Base-by-base conservation (phyloP, 179 eudicot genomes). In the Beta macrorhiza region DNA sequence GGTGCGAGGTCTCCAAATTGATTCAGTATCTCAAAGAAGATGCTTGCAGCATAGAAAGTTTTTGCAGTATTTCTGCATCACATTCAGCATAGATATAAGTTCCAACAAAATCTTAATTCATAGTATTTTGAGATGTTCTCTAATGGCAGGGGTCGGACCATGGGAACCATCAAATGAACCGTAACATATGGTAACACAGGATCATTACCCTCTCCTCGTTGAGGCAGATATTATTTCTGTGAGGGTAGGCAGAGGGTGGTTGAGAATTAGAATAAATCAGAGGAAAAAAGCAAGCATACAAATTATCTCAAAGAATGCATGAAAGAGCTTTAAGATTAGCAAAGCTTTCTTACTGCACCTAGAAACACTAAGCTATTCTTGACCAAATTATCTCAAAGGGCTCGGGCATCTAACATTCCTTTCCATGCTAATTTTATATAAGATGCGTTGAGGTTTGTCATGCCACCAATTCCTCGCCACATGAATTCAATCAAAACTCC, bases 41-140 rank as follows among this genome's bases (percentile, higher is more conserved):
- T 91, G 87, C 94, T 93, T 13, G 97, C 98, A 84, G 98, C 97
- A 86, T 93, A 95, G 80, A 95, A 95, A 72, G 97, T 93, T 87
- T 95, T 95, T 56, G 99, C 98, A 29, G 99, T 93, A 85, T 83
- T 92, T 85, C 98, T 93, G 88, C 53, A 80, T 70, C 42, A 77
- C 52, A 77, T 78, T 78, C 32, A 87, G 80, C 69, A 78, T 69
- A 47, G 67, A 56, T 49, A 76, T 42, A 62, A 49, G 22, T 72
- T 65, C 53, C 19, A 22, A 45, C 53, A 22, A 32, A 62, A 64
- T 47, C 52, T 63, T 25, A 13, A 59, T 11, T 13, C 57, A 19
- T 8, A 47, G 49, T 61, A 16, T 75, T 11, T 22, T 77, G 63
- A 25, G 20, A 63, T 7, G 7, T 47, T 42, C 19, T 12, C 70